These are phyloP conservation scores for Buxus sempervirens DNA, from an alignment of 164 flowering plant species.

Conservation along the genomic window DNA sequence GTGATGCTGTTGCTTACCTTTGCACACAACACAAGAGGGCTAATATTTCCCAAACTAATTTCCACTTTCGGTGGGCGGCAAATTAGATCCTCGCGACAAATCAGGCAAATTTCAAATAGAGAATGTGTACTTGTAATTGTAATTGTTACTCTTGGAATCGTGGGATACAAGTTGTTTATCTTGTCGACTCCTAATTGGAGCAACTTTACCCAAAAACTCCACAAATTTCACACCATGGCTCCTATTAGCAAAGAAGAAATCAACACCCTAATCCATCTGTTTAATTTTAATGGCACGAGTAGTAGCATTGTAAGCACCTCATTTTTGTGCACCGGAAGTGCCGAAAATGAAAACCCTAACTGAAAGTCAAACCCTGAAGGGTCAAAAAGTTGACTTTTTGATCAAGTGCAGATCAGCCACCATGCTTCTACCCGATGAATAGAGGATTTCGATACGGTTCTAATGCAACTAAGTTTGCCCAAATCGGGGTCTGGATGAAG, in stretches of 20 bases:
- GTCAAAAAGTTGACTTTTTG: too few species aligned
- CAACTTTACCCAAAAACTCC: conserved; percentile 53
- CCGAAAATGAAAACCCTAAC: too few species aligned
- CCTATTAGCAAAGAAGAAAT: conserved; percentile 54
- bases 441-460: too few species aligned
- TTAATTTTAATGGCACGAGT: conserved; percentile 45
- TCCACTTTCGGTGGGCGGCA: conserved; percentile 58
- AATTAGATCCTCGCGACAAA: conserved; percentile 64
- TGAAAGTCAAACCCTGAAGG: too few species aligned
- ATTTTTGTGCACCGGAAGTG: too few species aligned
- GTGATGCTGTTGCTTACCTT: conserved; percentile 52
- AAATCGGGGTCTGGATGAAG: too few species aligned
- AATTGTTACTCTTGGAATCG: conserved; percentile 50
- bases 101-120: conserved; percentile 60
- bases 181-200: conserved; percentile 36
- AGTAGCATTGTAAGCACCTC: too few species aligned
- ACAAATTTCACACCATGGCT: conserved; percentile 59
- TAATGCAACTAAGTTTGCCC: too few species aligned
- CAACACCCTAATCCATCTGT: conserved; percentile 63
- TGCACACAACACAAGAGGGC: conserved; percentile 64
- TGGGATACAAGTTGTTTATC: conserved; percentile 64
- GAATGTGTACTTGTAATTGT: conserved; percentile 54
- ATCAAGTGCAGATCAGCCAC: too few species aligned
- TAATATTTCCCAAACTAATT: conserved; percentile 47
- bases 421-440: too few species aligned